Evolutionary conservation across 352 stramenopile genomes (phyloP), one percentile per base, ranked within the genome.

Genomic region (Globisporangium cystogenes): DNA sequence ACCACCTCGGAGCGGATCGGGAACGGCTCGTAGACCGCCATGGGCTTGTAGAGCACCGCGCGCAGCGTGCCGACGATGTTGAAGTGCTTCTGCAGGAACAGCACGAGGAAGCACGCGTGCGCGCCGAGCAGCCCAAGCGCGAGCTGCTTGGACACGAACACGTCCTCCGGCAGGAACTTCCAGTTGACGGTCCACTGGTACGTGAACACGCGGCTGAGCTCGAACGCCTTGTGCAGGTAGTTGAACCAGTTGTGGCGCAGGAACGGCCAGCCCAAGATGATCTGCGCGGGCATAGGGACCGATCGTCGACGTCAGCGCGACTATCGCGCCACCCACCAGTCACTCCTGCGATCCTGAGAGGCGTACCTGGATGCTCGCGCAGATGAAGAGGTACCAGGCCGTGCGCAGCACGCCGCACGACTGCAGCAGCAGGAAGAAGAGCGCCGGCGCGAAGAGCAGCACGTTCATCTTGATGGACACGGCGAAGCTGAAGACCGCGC

Each of bases 401-500:
- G 89, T 96, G 33, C 76, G 76, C 15, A 87, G 44, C 37, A 95
- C 58, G 12, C 90, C 90, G 42, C 73, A 90, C 15, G 74, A 86
- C 64, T 98, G 91, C 21, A 99, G 72, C 43, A 99, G 69, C 42
- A 99, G 68, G 52, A 99, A 90, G 47, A 99, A 89, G 2, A 99
- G 68, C 37, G 93, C 96, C 0, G 97, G 97, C 40, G 96, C 95
- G 62, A 99, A 99, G 14, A 99, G 79, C 42, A 99, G 75, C 31
- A 98, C 82, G 81, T 99, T 99, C 97, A 99, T 99, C 76, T 99
- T 99, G 64, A 99, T 90, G 33, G 90, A 98, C 10, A 99, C 95
- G 18, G 93, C 95, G 26, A 98, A 70, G 48, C 91, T 98, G 76
- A 98, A 99, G 37, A 98, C 41, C 3, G 96, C 70, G 56, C 93